These are phyloP conservation scores for Blastobotrys arbuscula DNA, from an alignment of 1,139 yeast species.

Conservation along the genomic window DNA sequence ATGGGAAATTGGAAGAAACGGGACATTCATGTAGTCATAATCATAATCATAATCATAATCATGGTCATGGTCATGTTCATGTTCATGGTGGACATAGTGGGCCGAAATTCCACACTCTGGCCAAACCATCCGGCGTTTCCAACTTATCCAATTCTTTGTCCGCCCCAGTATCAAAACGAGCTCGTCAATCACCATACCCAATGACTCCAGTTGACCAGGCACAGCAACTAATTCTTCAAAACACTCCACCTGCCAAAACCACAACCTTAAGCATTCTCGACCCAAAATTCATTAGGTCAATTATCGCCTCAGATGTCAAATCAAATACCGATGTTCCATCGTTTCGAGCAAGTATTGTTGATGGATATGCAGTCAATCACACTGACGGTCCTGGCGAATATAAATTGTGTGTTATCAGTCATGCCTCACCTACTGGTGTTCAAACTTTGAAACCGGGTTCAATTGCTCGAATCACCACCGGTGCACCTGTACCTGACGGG, in stretches of 20 bases:
- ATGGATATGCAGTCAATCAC: slow-evolving; percentile 46
- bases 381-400: slow-evolving; percentile 41
- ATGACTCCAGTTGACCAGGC: slow-evolving; percentile 42
- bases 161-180: slow-evolving; percentile 38
- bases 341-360: slow-evolving; percentile 47
- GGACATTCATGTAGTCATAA: slow-evolving; percentile 21
- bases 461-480: slow-evolving; percentile 46
- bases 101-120: slow-evolving; percentile 24
- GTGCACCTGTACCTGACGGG: slow-evolving; percentile 48
- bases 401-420: slow-evolving; percentile 39
- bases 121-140: too few species aligned
- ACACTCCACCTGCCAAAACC: slow-evolving; percentile 24
- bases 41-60: slow-evolving; percentile 23
- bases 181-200: slow-evolving; percentile 44
- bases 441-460: slow-evolving; percentile 29
- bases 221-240: slow-evolving; percentile 15
- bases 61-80: slow-evolving; percentile 19
- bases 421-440: slow-evolving; percentile 36
- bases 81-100: slow-evolving; percentile 20
- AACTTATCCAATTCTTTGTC: slow-evolving; percentile 32
- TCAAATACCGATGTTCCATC: slow-evolving; percentile 41
- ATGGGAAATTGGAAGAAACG: slow-evolving; percentile 21
- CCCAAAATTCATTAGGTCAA: slow-evolving; percentile 31
- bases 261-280: slow-evolving; percentile 26
- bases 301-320: slow-evolving; percentile 38